phyloP scores from a whole-genome alignment of 345 rosid species.

The Murraya paniculata region DNA sequence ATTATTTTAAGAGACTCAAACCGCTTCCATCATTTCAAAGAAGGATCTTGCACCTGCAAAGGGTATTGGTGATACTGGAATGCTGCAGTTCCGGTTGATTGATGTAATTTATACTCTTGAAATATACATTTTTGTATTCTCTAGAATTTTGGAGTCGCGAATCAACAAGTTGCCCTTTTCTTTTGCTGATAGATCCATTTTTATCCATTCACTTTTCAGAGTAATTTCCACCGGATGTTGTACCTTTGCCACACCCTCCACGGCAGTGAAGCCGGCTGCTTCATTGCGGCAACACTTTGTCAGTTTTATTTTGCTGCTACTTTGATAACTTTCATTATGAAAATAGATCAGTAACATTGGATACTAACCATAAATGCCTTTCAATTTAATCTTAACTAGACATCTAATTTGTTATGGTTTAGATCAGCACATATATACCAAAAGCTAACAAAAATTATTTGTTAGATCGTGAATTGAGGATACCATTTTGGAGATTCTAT shows the following conservation, averaged over 20 bases:
- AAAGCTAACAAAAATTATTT: background rate
- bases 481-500: constrained; percentile 29
- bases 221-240: no score
- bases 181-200: no score
- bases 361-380: background rate
- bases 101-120: background rate
- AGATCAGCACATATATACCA: constrained; percentile 27
- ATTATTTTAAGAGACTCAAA: constrained; percentile 82
- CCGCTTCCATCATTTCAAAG: constrained; percentile 91
- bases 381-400: background rate
- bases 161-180: no score
- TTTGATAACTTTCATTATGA: background rate
- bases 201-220: no score
- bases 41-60: constrained; percentile 73
- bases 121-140: background rate
- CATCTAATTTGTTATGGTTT: background rate
- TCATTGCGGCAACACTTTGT: no score
- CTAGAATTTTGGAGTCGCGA: background rate
- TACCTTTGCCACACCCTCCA: no score
- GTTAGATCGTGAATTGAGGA: constrained; percentile 25
- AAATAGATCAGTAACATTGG: background rate
- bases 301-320: no score
- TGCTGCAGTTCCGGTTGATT: background rate
- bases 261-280: no score
- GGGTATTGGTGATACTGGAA: constrained; percentile 63